Conservation (phyloP, 2,329 filamentous ascomycete genomes). For the Pseudogymnoascus sp. region DNA sequence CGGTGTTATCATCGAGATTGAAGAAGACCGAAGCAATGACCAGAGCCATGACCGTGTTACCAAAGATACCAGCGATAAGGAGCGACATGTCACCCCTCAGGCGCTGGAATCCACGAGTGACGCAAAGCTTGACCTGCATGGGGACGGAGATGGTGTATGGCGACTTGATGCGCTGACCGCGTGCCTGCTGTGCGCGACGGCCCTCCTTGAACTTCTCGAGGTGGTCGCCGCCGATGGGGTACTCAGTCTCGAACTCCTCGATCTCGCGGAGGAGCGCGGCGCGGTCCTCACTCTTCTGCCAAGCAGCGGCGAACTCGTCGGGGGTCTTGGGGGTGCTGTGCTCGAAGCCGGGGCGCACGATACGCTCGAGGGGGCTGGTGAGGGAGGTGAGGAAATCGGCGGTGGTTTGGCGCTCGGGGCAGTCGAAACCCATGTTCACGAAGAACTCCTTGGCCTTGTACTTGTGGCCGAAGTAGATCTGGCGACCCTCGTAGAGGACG, state of each 20-base stretch:
- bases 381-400: conserved; percentile 71
- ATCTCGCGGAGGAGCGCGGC: conserved; percentile 40
- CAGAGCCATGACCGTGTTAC: conserved; percentile 43
- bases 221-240: conserved; percentile 25
- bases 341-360: conserved; percentile 48
- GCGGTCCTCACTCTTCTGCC: conserved; percentile 38
- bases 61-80: conserved; percentile 40
- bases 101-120: conserved; percentile 72
- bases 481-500: conserved; percentile 58
- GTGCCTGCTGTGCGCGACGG: conserved; percentile 25
- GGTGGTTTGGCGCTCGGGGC: conserved; percentile 47
- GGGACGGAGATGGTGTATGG: conserved; percentile 73
- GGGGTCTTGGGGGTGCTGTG: conserved; percentile 45
- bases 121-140: conserved; percentile 70
- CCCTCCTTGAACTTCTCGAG: conserved; percentile 34
- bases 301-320: conserved; percentile 46
- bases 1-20: conserved; percentile 44
- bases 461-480: conserved; percentile 62
- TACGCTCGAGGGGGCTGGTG: conserved; percentile 52
- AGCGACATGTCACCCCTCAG: conserved; percentile 67
- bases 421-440: conserved; percentile 61
- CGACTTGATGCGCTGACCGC: conserved; percentile 52
- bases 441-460: conserved; percentile 61
- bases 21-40: conserved; percentile 59
- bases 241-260: conserved; percentile 40